Base-by-base conservation (phyloP, 176 grass and related monocot species). In the Bonia amplexicaulis region DNA sequence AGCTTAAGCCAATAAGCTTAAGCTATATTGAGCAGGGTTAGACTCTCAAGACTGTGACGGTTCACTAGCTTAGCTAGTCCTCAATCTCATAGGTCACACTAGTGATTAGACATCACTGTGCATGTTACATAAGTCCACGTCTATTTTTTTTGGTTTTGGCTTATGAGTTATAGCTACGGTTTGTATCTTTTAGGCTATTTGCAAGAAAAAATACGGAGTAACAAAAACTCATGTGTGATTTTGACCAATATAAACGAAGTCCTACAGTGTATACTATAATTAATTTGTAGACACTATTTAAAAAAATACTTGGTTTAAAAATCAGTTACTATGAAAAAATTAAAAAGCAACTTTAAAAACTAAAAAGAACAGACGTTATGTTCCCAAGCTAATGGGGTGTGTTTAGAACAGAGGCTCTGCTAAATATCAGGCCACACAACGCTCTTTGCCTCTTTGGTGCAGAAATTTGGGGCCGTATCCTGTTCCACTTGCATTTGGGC, bases 111-210 rank as follows among this genome's bases (percentile, higher is more conserved):
- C 11, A 26, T 61, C 23, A 61, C 4, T 61, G 59, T 26, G 11
- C 59, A 13, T 12, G 23, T 25, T 25, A 58, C 55, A 58, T 8
- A 25, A 60, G n/a, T 26, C 25, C 5, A 37, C 35, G 35, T 5
- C 35, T 37, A 3, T 33, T 33, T 0, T 33, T 33, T 3, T 33
- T 33, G 2, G 3, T 3, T 3, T 33, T 2, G 31, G 0, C 2
- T 33, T 33, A 33, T 33, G 0, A 33, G 31, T 33, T 33, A 3
- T 33, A 0, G 3, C 0, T 33, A 3, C 0, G 31, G 3, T 0
- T 33, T 33, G 31, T 33, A 3, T 0, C 0, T 33, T 33, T 33
- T 33, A 3, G 0, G 0, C 3, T 33, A 3, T 33, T 3, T 3
- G 3, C 3, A 3, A 33, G 31, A 3, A 33, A 33, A 0, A 33